Evolutionary conservation across 768 basidiomycete species (phyloP), one percentile per base, ranked within the genome.

Genomic region (Mrakia frigida): DNA sequence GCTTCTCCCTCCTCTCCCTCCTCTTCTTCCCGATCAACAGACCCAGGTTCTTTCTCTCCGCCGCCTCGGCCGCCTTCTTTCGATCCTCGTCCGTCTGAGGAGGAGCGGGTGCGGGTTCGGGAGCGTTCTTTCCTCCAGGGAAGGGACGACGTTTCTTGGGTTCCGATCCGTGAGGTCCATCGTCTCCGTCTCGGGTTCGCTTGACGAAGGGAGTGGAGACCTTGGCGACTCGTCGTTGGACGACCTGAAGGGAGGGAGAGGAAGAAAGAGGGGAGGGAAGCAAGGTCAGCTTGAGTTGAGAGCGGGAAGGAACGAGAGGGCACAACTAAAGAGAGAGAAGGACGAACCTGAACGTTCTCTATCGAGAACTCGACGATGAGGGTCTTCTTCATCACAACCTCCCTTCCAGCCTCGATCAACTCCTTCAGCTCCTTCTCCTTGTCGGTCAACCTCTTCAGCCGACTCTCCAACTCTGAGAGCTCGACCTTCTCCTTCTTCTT

Each of bases 311-410:
- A 25, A 28, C 14, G n/a, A 72, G 52, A 11, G 23, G 25, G 13
- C 31, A 77, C 35, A 25, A 56, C 28, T 10, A 56, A 28, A 56
- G n/a, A 25, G 25, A 50, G 11, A 33, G 13, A 31, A 53, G 31
- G 56, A 78, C 82, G 74, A 70, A 84, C 93, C 84, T 94, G 91
- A 28, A 92, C 85, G 81, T 98, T 98, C 85, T 98, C 94, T 70
- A 98, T 93, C 56, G 93, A 94, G 83, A 97, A 97, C 84, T 98
- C 95, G n/a, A 94, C 89, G 80, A 96, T 90, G 78, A 97, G 83
- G 6, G 88, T 86, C 79, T 84, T 84, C 77, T 82, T 82, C 83
- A 82, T 83, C 71, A 80, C 82, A 14, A 81, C 81, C 39, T 77
- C 78, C 59, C 79, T 73, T 23, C 81, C 70, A 70, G 78, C 79